Base-by-base conservation (phyloP, 2,329 filamentous ascomycete genomes). In the Shiraia bambusicola region DNA sequence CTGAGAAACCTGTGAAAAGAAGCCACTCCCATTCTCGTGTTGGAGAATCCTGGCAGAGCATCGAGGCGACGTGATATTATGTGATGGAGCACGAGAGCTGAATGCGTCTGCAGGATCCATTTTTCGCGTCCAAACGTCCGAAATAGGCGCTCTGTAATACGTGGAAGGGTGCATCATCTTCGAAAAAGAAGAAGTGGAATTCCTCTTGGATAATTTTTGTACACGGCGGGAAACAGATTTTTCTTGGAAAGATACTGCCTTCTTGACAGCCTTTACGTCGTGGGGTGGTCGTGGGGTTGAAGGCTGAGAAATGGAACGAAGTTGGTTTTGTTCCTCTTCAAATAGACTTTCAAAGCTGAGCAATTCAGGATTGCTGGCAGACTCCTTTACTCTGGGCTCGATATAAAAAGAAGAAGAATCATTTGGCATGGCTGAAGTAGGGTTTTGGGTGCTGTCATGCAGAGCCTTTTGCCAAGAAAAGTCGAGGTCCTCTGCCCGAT, bases 391-490 rank as follows among this genome's bases (percentile, higher is more conserved):
- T 34, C 50, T 49, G 37, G 62, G 61, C 16, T 65, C 52, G 35
- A 60, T 56, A 44, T 61, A 66, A 34, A 62, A 52, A n/a, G 58
- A 63, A 43, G 54, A 53, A 38, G 55, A 59, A 53, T 47, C 51
- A 16, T 39, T 41, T 17, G 45, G 49, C 39, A 54, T 47, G 52
- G 65, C 60, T 44, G 68, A 67, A 50, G 70, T 67, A 58, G 73
- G 68, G 59, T 76, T 76, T 61, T 77, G 73, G 61, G 76, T 69
- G 56, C 78, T 59, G 56, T 71, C 72, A 64, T 72, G 74, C 47
- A 76, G 62, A 56, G 76, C 77, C 63, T 76, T 74, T 51, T 72
- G 72, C 78, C 79, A 81, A 61, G 76, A 72, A 58, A 75, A 72
- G 42, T 73, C 66, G 58, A 75, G 72, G 42, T 73, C 66, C 47